phyloP scores from a whole-genome alignment of 371 early-diverging fungal species.

The Funneliformis caledonium region DNA sequence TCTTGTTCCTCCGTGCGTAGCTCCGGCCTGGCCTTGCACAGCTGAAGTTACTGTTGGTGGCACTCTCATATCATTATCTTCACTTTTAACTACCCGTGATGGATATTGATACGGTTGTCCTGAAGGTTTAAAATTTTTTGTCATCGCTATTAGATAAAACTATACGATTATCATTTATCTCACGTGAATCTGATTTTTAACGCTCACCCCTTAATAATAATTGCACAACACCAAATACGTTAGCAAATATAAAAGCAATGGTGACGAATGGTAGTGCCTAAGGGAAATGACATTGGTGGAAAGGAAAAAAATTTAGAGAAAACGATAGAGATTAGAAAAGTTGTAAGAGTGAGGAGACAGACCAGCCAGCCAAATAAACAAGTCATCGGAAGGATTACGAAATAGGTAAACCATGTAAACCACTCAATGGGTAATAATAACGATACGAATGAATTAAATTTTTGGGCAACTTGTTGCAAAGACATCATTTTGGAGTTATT shows the following conservation, averaged over 20 bases:
- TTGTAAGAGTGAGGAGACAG: conserved; percentile 14
- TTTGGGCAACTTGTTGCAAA: conserved; percentile 7
- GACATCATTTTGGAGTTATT: conserved; percentile 6
- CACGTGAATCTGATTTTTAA: too few species aligned
- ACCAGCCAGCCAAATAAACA: conserved; percentile 16
- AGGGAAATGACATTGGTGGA: too few species aligned
- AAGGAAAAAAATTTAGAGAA: background rate
- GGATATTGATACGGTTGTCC: conserved; percentile 69
- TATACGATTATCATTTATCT: too few species aligned
- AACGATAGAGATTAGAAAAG: conserved; percentile 12
- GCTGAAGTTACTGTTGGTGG: background rate
- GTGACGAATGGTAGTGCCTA: too few species aligned
- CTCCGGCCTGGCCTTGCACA: conserved; percentile 9
- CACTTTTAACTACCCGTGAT: conserved; percentile 64
- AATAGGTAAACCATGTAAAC: conserved; percentile 19
- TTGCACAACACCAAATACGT: too few species aligned
- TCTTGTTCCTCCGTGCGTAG: conserved; percentile 7
- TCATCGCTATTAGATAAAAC: too few species aligned
- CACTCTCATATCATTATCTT: conserved; percentile 67
- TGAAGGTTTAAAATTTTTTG: too few species aligned
- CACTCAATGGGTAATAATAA: conserved; percentile 15
- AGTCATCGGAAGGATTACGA: conserved; percentile 5
- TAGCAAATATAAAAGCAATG: too few species aligned
- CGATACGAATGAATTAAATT: conserved; percentile 12
- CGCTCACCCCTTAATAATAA: too few species aligned